A percentile compares a stretch with the other conserved stretches of the same genome.
These are phyloP conservation scores for Juglanconis sp. DNA, from an alignment of 2,329 filamentous ascomycete species.

Conservation along the genomic window DNA sequence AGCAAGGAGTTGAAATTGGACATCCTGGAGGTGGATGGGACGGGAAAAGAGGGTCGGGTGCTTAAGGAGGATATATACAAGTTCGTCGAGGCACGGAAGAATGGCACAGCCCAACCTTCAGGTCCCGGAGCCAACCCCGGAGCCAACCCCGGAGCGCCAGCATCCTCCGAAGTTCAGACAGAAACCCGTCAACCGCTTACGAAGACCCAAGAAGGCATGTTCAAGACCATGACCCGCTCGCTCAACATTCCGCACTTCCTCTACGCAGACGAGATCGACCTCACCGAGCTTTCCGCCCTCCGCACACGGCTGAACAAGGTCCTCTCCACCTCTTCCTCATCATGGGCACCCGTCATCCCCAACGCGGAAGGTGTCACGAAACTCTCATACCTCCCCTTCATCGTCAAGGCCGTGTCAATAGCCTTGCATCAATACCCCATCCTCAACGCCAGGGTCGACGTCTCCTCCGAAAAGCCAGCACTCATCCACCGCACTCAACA, in stretches of 20 bases:
- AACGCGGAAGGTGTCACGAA: conserved; percentile 42
- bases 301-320: conserved; percentile 71
- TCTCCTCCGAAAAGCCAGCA: conserved; percentile 58
- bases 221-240: conserved; percentile 94
- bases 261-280: conserved; percentile 86
- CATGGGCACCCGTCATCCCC: conserved; percentile 31
- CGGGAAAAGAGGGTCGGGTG: conserved; percentile 86
- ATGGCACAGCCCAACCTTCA: conserved; percentile 24
- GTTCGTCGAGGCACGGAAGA: conserved; percentile 57
- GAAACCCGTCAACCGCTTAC: conserved; percentile 72
- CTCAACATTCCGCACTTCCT: conserved; percentile 92
- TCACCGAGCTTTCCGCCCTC: conserved; percentile 69
- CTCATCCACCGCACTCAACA: conserved; percentile 79
- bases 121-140: conserved; percentile 8
- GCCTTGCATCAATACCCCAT: conserved; percentile 78
- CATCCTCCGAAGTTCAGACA: conserved; percentile 47
- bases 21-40: conserved; percentile 76
- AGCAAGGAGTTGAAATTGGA: conserved; percentile 76
- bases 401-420: conserved; percentile 91
- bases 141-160: conserved; percentile 19
- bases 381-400: conserved; percentile 88
- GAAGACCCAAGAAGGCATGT: conserved; percentile 86
- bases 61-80: conserved; percentile 86
- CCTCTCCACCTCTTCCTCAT: conserved; percentile 36
- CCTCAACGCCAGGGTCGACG: conserved; percentile 81